Evolutionary conservation across 805 yeast genomes (phyloP).

Genomic region (Wickerhamomyces bisporus): DNA sequence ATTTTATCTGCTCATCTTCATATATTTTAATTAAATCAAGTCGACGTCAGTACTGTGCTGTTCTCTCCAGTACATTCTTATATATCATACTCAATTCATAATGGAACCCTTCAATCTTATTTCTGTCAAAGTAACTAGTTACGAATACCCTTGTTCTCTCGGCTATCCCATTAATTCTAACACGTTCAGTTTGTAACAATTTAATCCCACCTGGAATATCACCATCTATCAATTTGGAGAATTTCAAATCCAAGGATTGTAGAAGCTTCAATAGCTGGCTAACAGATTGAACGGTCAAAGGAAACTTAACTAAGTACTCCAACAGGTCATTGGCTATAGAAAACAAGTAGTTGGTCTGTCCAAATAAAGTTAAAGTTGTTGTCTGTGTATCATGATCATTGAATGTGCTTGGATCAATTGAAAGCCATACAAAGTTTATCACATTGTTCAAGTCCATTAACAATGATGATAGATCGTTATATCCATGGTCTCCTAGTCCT

Average conservation of each 20-base stretch:
- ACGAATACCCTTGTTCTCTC: slow-evolving; percentile 45
- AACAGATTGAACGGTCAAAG: slow-evolving; percentile 27
- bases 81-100: slow-evolving; percentile 40
- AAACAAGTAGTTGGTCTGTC: slow-evolving; percentile 59
- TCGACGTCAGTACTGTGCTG: slow-evolving; percentile 7
- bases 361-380: slow-evolving; percentile 34
- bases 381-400: slow-evolving; percentile 7
- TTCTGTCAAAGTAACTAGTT: slow-evolving; percentile 29
- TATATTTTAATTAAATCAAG: too few relatives aligned
- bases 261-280: slow-evolving; percentile 34
- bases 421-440: slow-evolving; percentile 57
- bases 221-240: slow-evolving; percentile 33
- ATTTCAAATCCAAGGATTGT: slow-evolving; percentile 36
- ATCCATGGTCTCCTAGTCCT: slow-evolving; percentile 25
- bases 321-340: slow-evolving; percentile 61
- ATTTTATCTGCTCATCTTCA: too few relatives aligned
- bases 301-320: slow-evolving; percentile 49
- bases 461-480: slow-evolving; percentile 25
- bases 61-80: slow-evolving; percentile 36
- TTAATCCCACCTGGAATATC: slow-evolving; percentile 28
- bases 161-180: slow-evolving; percentile 47
- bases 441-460: slow-evolving; percentile 42
- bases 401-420: slow-evolving; percentile 36
- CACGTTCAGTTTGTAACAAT: slow-evolving; percentile 44
- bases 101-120: slow-evolving; percentile 36